These are phyloP conservation scores for Zygoascus bituminiphila DNA, from an alignment of 805 yeast species.

Conservation along the genomic window DNA sequence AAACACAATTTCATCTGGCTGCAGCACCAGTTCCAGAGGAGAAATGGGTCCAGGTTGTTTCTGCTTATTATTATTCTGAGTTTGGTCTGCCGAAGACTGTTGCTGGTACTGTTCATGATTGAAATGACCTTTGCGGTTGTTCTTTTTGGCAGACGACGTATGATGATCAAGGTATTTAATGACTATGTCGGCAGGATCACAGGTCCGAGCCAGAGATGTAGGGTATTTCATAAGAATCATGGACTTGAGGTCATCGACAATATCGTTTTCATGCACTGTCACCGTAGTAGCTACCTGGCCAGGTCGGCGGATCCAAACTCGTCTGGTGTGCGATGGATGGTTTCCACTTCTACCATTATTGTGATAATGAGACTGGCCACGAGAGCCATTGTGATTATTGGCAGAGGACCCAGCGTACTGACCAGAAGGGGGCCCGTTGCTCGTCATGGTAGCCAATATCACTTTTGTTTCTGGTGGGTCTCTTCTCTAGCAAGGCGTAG, in stretches of 20 bases:
- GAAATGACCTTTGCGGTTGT: neutral
- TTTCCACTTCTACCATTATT: neutral
- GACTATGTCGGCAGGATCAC: constrained; percentile 60
- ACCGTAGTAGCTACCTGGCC: constrained; percentile 57
- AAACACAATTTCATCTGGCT: constrained; percentile 19
- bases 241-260: constrained; percentile 75
- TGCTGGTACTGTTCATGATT: neutral
- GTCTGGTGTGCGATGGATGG: constrained; percentile 1
- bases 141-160: neutral
- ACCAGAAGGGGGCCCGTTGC: neutral
- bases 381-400: neutral
- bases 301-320: constrained; percentile 32
- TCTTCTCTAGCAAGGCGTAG: neutral
- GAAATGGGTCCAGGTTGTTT: neutral
- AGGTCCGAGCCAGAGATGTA: constrained; percentile 48
- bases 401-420: neutral
- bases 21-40: constrained; percentile 6
- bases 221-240: constrained; percentile 59
- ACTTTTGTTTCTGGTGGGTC: neutral
- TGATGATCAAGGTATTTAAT: constrained; percentile 14
- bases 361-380: neutral
- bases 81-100: neutral
- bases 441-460: neutral
- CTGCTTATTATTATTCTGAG: neutral
- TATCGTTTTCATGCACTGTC: constrained; percentile 48